phyloP scores from a whole-genome alignment of 257 asterid genomes.

The Solanum chaucha region DNA sequence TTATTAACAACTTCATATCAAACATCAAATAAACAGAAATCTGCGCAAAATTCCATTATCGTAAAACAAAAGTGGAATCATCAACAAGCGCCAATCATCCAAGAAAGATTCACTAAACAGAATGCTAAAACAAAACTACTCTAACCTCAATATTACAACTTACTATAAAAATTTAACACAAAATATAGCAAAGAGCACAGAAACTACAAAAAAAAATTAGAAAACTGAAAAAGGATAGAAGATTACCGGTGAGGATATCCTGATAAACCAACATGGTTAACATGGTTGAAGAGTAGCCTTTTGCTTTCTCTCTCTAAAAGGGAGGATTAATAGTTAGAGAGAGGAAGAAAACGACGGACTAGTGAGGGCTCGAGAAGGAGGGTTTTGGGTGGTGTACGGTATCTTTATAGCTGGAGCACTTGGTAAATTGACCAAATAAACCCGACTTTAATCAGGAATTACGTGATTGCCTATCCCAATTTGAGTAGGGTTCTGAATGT shows the following conservation, averaged over 20 bases:
- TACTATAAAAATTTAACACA: too few relatives aligned
- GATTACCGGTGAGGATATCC: slow-evolving; percentile 26
- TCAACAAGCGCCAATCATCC: not conserved
- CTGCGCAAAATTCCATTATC: not conserved
- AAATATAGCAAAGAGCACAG: not conserved
- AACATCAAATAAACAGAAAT: not conserved
- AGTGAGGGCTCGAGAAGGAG: too few relatives aligned
- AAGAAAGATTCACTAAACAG: not conserved
- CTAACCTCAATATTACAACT: not conserved
- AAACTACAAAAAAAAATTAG: not conserved
- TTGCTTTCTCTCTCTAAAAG: not conserved
- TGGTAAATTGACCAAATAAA: not conserved
- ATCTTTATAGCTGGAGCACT: not conserved
- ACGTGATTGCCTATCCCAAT: not conserved
- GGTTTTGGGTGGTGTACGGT: too few relatives aligned
- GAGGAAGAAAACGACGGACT: not conserved
- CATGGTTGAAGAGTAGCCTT: slow-evolving; percentile 15
- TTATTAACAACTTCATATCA: not conserved
- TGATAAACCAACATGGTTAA: slow-evolving; percentile 62
- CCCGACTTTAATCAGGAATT: not conserved
- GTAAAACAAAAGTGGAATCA: not conserved
- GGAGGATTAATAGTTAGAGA: not conserved
- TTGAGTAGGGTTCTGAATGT: not conserved
- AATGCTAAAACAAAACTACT: not conserved
- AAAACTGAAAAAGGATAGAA: not conserved